These are phyloP conservation scores for Trichoderma semiorbis DNA, from an alignment of 2,329 filamentous ascomycete species.

Conservation along the genomic window DNA sequence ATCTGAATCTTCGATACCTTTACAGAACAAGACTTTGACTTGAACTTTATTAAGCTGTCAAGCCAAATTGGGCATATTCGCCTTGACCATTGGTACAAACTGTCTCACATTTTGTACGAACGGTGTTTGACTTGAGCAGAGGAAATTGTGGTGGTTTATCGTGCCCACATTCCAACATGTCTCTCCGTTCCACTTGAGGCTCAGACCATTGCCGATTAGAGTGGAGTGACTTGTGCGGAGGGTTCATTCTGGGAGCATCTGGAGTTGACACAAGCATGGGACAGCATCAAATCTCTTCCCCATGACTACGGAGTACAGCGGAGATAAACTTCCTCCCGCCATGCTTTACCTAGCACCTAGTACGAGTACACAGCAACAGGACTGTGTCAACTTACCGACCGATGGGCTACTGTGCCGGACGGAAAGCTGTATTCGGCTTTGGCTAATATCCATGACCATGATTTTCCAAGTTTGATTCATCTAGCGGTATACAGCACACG, in stretches of 20 bases:
- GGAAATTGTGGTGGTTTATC: slow-evolving; percentile 23
- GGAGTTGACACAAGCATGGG: background rate
- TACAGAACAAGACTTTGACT: slow-evolving; percentile 5
- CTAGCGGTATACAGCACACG: background rate
- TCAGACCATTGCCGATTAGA: background rate
- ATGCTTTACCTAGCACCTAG: background rate
- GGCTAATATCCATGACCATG: background rate
- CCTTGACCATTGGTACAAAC: slow-evolving; percentile 19
- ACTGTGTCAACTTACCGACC: background rate
- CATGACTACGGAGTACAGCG: background rate
- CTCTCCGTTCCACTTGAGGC: slow-evolving; percentile 15
- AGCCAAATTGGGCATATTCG: background rate
- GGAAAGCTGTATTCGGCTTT: background rate
- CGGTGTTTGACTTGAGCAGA: slow-evolving; percentile 27
- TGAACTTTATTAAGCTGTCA: slow-evolving; percentile 9
- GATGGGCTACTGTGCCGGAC: background rate
- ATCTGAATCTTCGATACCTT: background rate
- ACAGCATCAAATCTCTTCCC: background rate
- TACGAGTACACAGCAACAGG: background rate
- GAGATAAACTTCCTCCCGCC: background rate
- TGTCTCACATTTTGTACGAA: slow-evolving; percentile 28
- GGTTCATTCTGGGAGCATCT: background rate
- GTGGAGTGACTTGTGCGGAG: background rate
- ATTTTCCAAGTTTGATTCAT: background rate
- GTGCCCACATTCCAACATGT: slow-evolving; percentile 19